These are phyloP conservation scores for Peronospora farinosa DNA, from an alignment of 352 stramenopile genomes.

Conservation along the genomic window DNA sequence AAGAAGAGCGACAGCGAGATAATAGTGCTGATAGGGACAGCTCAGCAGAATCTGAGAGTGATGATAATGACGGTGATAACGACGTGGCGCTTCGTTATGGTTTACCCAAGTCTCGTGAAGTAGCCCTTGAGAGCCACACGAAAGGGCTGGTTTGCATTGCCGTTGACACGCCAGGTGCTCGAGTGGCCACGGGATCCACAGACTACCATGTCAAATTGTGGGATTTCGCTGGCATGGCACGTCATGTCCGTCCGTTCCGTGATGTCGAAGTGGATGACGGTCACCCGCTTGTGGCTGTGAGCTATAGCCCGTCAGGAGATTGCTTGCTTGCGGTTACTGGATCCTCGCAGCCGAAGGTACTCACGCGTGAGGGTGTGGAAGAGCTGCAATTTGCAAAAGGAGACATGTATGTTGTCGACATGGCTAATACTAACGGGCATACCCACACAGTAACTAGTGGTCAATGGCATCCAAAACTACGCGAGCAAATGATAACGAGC, in stretches of 20 bases:
- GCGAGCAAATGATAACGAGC: conserved; percentile 75
- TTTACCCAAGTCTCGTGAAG: conserved; percentile 64
- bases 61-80: conserved; percentile 39
- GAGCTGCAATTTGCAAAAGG: conserved; percentile 77
- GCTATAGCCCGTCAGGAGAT: conserved; percentile 77
- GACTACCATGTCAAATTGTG: conserved; percentile 84
- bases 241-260: conserved; percentile 71
- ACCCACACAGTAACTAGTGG: conserved; percentile 68
- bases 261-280: conserved; percentile 77
- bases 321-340: conserved; percentile 60
- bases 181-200: conserved; percentile 72
- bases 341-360: conserved; percentile 69
- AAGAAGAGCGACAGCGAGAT: conserved; percentile 3
- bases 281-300: conserved; percentile 67
- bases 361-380: conserved; percentile 71
- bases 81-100: conserved; percentile 63
- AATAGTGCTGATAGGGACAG: conserved; percentile 9
- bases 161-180: conserved; percentile 55
- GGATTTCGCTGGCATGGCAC: conserved; percentile 84
- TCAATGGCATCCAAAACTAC: conserved; percentile 57
- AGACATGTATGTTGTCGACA: conserved; percentile 86
- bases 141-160: conserved; percentile 69
- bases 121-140: conserved; percentile 46
- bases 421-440: conserved; percentile 78
- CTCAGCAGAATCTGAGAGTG: conserved; percentile 22